Conservation (phyloP, 257 asterid genomes). For the Capsicum baccatum region DNA sequence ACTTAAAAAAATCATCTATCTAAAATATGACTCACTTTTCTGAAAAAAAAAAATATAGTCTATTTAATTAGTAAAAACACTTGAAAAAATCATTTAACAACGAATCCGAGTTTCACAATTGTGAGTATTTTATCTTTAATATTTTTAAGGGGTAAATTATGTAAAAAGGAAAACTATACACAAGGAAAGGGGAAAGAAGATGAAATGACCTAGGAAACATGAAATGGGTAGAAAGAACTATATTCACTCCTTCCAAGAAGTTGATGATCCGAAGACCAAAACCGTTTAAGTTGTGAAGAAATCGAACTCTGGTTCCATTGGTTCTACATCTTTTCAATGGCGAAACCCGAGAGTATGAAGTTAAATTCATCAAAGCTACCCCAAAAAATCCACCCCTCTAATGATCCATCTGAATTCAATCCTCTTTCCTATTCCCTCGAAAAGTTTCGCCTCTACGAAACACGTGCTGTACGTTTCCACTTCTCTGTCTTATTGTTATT, state of each 20-base stretch:
- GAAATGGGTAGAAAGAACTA: background rate
- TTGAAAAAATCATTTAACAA: no score
- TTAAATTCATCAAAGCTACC: constrained; percentile 54
- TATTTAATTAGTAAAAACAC: no score
- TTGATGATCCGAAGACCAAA: constrained; percentile 29
- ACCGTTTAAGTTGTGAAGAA: background rate
- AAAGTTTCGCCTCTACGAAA: constrained; percentile 89
- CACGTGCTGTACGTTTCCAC: constrained; percentile 27
- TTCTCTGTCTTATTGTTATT: background rate
- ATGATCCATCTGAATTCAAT: constrained; percentile 60
- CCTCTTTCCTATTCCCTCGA: constrained; percentile 84
- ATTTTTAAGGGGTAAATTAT: background rate
- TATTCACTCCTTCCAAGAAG: background rate
- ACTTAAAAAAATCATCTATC: no score
- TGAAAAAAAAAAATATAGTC: no score
- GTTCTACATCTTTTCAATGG: constrained; percentile 41
- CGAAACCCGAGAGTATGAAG: constrained; percentile 66
- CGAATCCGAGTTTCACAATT: no score
- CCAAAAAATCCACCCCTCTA: constrained; percentile 56
- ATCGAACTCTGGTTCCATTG: background rate
- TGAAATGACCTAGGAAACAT: background rate
- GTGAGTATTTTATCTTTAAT: background rate
- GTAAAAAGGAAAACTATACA: background rate
- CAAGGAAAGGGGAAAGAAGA: background rate
- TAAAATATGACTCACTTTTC: no score